Percentiles rank a stretch among this genome's conserved stretches.
Evolutionary conservation across 2,329 filamentous ascomycete genomes (phyloP).

Genomic region (Aureobasidium sp.): DNA sequence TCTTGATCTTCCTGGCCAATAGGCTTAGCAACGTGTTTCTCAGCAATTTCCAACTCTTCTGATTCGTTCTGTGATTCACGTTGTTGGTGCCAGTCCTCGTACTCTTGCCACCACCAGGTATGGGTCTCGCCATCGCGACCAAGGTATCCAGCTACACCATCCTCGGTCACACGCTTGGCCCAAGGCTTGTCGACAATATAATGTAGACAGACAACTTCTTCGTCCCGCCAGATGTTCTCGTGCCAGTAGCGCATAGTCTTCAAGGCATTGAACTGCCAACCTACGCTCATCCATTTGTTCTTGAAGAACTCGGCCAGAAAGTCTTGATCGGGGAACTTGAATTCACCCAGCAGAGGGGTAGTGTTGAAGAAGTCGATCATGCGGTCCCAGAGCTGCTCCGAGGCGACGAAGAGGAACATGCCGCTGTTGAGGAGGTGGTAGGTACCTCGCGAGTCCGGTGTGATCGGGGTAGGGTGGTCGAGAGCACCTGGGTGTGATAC

Average conservation of each 20-base stretch:
- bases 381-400: conserved; percentile 38
- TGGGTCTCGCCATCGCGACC: conserved; percentile 59
- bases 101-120: conserved; percentile 59
- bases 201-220: conserved; percentile 53
- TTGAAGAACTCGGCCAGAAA: conserved; percentile 57
- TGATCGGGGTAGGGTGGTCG: conserved; percentile 38
- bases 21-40: conserved; percentile 27
- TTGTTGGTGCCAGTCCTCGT: conserved; percentile 43
- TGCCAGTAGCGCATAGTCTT: conserved; percentile 64
- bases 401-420: conserved; percentile 57
- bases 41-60: conserved; percentile 39
- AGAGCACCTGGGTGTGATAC: conserved; percentile 42
- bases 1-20: conserved; percentile 27
- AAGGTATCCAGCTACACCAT: conserved; percentile 53
- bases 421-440: conserved; percentile 57
- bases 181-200: conserved; percentile 66
- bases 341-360: conserved; percentile 43
- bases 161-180: conserved; percentile 46
- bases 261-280: conserved; percentile 59
- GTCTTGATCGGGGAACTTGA: conserved; percentile 61
- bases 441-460: conserved; percentile 37
- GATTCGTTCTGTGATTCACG: conserved; percentile 34
- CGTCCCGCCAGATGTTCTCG: conserved; percentile 55
- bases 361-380: conserved; percentile 48
- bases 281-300: conserved; percentile 47